These are phyloP conservation scores for Eucalyptus camaldulensis DNA, from an alignment of 345 rosid species.

Conservation along the genomic window DNA sequence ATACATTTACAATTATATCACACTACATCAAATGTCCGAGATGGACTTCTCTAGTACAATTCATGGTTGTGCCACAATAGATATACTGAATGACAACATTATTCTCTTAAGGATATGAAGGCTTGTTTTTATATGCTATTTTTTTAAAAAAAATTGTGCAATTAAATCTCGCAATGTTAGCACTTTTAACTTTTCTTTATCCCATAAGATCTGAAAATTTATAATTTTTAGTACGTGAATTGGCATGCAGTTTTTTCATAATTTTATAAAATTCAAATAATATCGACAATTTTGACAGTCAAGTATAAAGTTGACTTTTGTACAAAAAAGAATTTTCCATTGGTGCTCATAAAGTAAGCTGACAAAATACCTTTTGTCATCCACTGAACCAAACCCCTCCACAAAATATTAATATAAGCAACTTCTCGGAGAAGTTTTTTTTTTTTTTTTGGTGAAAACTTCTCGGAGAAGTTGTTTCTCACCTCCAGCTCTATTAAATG, in stretches of 20 bases:
- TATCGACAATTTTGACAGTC: not conserved
- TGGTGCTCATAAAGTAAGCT: not conserved
- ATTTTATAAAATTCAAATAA: not conserved
- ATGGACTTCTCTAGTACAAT: not conserved
- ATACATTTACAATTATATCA: not conserved
- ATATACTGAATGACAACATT: rapidly evolving
- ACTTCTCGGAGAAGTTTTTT: not conserved
- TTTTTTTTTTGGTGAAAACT: not conserved
- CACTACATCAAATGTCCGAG: not conserved
- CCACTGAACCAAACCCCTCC: not conserved
- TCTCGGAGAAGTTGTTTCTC: not conserved
- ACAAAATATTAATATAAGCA: not conserved
- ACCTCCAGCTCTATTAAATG: not conserved
- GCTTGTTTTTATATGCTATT: too few species aligned
- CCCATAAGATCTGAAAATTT: not conserved
- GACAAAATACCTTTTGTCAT: not conserved
- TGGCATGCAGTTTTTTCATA: not conserved
- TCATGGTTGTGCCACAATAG: too few species aligned
- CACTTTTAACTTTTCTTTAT: not conserved
- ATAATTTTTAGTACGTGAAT: not conserved
- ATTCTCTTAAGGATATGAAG: too few species aligned
- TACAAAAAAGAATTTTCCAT: not conserved
- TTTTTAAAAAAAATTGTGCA: too few species aligned
- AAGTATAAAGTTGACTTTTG: not conserved
- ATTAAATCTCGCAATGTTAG: rapidly evolving